Percentiles rank a stretch among this genome's conserved stretches.
phyloP scores from a whole-genome alignment of 108 stramenopile genomes.

The Cyclostephanos tholiformis region DNA sequence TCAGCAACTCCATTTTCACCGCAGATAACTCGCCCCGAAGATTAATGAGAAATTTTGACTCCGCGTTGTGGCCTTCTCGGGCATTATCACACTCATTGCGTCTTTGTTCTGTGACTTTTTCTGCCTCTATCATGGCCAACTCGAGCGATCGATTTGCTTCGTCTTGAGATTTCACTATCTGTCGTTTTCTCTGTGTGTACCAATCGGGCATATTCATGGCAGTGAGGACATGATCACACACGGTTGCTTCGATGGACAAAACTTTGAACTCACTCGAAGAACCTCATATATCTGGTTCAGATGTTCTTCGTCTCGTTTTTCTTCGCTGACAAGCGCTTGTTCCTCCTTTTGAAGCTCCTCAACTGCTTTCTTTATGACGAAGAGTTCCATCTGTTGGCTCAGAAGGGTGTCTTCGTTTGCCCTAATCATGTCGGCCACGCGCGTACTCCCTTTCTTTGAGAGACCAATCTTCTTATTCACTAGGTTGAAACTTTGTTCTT shows the following conservation, averaged over 20 bases:
- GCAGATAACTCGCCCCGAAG: not conserved
- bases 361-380: slow-evolving; percentile 19
- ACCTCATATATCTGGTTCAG: not conserved
- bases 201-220: not conserved
- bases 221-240: not conserved
- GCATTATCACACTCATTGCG: slow-evolving; percentile 10
- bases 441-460: slow-evolving; percentile 4
- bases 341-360: slow-evolving; percentile 2
- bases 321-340: not conserved
- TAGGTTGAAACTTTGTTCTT: not conserved
- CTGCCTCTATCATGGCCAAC: not conserved
- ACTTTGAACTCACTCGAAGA: slow-evolving; percentile 5
- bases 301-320: slow-evolving; percentile 4
- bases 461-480: slow-evolving; percentile 20
- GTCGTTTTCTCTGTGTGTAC: not conserved
- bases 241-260: not conserved
- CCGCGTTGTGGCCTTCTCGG: slow-evolving; percentile 8
- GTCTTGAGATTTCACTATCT: not conserved
- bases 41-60: slow-evolving; percentile 2
- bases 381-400: slow-evolving; percentile 15
- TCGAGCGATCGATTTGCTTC: slow-evolving; percentile 23
- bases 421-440: slow-evolving; percentile 13
- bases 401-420: slow-evolving; percentile 13
- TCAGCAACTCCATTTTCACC: slow-evolving; percentile 9
- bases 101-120: not conserved